Percentiles rank a stretch among this genome's conserved stretches.
These are phyloP conservation scores for Cyclotella atomus DNA, from an alignment of 108 stramenopile species.

Conservation along the genomic window DNA sequence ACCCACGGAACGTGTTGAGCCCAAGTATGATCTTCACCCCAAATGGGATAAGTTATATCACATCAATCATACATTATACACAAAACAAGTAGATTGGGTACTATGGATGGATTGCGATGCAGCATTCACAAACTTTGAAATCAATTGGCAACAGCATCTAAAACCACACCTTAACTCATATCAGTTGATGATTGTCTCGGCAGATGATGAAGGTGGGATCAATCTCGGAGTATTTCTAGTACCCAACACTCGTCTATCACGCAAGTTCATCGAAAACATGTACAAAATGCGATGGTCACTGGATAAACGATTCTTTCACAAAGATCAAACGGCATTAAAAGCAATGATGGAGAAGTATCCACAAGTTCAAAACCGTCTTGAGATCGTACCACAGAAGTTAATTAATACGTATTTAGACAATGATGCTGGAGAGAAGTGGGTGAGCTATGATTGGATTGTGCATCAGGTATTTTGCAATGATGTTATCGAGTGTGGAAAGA, in stretches of 20 bases:
- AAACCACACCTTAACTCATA: constrained; percentile 7
- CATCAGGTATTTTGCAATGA: constrained; percentile 19
- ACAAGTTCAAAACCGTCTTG: not conserved
- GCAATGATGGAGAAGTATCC: constrained; percentile 2
- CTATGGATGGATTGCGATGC: constrained; percentile 41
- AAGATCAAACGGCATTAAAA: constrained; percentile 29
- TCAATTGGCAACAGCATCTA: constrained; percentile 26
- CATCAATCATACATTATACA: constrained; percentile 13
- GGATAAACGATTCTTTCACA: constrained; percentile 1
- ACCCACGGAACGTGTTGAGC: constrained; percentile 5
- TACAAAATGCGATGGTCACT: constrained; percentile 11
- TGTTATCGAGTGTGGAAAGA: not conserved
- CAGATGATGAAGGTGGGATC: constrained; percentile 22
- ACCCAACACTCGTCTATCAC: constrained; percentile 12
- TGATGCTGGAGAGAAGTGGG: constrained; percentile 11
- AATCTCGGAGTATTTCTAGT: constrained; percentile 33
- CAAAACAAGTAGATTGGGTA: constrained; percentile 19
- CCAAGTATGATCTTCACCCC: not conserved
- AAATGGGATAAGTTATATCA: constrained; percentile 36
- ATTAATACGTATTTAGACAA: constrained; percentile 17
- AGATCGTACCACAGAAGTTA: not conserved
- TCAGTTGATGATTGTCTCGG: constrained; percentile 15
- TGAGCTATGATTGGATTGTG: constrained; percentile 8
- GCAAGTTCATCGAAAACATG: constrained; percentile 19
- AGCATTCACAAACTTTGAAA: constrained; percentile 39